Evolutionary conservation across 257 asterid genomes (phyloP), one percentile per base, ranked within the genome.

Genomic region (Cordia subcordata): DNA sequence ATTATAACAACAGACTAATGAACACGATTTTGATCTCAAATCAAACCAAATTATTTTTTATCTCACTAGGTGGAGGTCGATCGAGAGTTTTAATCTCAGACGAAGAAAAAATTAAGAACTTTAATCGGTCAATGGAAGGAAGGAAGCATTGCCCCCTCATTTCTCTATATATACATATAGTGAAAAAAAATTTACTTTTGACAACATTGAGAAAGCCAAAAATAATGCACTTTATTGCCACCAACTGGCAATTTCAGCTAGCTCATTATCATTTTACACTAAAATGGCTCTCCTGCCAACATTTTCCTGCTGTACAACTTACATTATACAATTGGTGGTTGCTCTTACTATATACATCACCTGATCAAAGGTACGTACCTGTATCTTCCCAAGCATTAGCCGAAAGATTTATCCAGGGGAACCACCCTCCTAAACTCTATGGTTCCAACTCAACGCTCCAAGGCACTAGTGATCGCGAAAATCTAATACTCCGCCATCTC

Each of bases 271-370:
- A 56, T 40, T 61, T 47, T 51, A 53, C 57, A 53, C 38, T 21
- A 53, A 49, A n/a, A 49, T 49, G 22, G 27, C 54, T 54, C 50
- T 57, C 60, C 65, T 38, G 54, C 58, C 39, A 68, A 68, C 60
- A 69, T 27, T 49, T 46, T 69, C 53, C 57, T 49, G 70, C 73
- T 67, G 64, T 71, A 71, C 81, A 75, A 63, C 72, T 64, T 68
- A 49, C n/a, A 46, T 56, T 55, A 42, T 33, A 50, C 65, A 35
- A n/a, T 60, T 45, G 35, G 56, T 51, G 40, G 60, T 68, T 35
- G 47, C 22, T 61, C 72, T 59, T 67, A 62, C 47, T 63, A 75
- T 71, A 58, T 75, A 72, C 72, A n/a, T n/a, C n/a, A 71, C 53
- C 71, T 57, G 37, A 55, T 38, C 23, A 18, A 60, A 33, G 58